phyloP scores from a whole-genome alignment of 2,329 filamentous ascomycete species.

The Pseudogymnoascus sp. region DNA sequence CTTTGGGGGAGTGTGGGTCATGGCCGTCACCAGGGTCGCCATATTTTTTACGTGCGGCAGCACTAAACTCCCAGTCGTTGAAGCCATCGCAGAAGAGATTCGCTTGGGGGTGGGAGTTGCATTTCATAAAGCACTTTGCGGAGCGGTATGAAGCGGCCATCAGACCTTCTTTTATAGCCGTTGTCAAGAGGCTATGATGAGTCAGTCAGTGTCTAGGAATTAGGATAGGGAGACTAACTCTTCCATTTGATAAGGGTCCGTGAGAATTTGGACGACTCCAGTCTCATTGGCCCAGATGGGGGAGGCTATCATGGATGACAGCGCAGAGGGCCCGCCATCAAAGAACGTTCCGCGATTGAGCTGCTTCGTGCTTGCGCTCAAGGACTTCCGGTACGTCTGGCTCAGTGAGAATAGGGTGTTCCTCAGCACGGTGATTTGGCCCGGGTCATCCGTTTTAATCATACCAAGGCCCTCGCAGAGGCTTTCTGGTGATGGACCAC shows the following conservation, averaged over 20 bases:
- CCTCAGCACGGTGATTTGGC: background rate
- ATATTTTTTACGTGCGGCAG: background rate
- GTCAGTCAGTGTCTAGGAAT: background rate
- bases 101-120: slow-evolving; percentile 2
- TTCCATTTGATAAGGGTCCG: slow-evolving; percentile 6
- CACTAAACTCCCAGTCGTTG: slow-evolving; percentile 8
- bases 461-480: background rate
- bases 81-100: background rate
- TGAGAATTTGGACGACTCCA: background rate
- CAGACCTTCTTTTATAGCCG: slow-evolving; percentile 4
- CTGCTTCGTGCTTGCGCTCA: background rate
- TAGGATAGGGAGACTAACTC: background rate
- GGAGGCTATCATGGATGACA: background rate
- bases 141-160: slow-evolving; percentile 1
- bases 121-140: slow-evolving; percentile 7
- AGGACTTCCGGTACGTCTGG: background rate
- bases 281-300: background rate
- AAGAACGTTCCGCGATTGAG: slow-evolving; percentile 6
- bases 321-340: background rate
- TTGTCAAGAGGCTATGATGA: background rate
- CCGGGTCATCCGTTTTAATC: background rate
- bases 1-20: background rate
- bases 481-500: background rate
- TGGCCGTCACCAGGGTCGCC: slow-evolving; percentile 1
- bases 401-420: background rate